Evolutionary conservation across 2,329 filamentous ascomycete genomes (phyloP), one percentile per base, ranked within the genome.

Genomic region (Colletotrichum ledebouriae): DNA sequence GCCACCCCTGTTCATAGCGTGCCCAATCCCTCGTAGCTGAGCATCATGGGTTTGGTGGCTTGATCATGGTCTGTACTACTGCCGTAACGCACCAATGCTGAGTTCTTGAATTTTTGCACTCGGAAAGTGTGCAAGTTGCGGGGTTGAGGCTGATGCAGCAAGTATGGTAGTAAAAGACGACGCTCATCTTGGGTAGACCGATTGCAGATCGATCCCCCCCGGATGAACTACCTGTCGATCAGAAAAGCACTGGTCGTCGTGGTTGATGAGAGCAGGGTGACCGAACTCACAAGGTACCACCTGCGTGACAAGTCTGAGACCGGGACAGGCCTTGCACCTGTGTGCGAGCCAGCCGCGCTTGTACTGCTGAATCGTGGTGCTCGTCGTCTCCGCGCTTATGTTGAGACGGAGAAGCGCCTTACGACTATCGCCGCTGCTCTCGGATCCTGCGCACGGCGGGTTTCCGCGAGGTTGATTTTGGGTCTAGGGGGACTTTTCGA

Each of bases 171-270:
- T 53, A 20, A 13, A 10, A 4, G 15, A 17, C 42, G 44, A 11
- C 41, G 56, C 49, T 34, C 61, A 37, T 55, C 41, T 53, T 65
- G 37, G 56, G 49, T 65, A 65, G 39, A 49, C 61, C 59, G 47
- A 64, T 68, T 68, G 49, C 39, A 69, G 66, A 69, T 66, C 56
- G 55, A 66, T 66, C 66, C 56, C 66, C 56, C 65, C 61, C 22
- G 56, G 61, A 65, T 57, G 61, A 60, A 46, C 55, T 34, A 49
- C 20, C 49, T 20, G 66, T 66, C 66, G 66, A 69, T 69, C 66
- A 44, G 47, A 60, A 42, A 66, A 65, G 53, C 29, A 33, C 41
- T 29, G 46, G 20, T 49, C 59, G 47, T 9, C 4, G 37, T 15
- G 37, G 37, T 39, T 15, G 37, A 6, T n/a, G 15, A 34, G 58